Base-by-base conservation (phyloP, 1,284 basidiomycete species). In the Pholiota adiposa region DNA sequence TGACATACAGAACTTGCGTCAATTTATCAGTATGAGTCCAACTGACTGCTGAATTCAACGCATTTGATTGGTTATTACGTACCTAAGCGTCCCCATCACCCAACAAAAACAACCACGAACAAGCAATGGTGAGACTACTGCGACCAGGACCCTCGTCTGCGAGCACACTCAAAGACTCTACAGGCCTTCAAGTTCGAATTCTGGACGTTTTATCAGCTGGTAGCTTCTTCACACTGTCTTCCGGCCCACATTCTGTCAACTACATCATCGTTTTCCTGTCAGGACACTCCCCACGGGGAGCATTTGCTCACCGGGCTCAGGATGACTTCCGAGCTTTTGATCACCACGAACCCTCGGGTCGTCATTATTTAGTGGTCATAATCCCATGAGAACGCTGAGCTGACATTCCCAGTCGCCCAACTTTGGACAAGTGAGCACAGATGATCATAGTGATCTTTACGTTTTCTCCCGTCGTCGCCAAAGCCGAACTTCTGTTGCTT, bases 321-420 rank as follows among this genome's bases (percentile, higher is more conserved):
- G 18, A 41, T 18, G 11, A 23, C 44, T 25, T 46, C 14, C 14
- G 9, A 46, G 23, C 44, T 76, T 76, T 68, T 80, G 23, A 46
- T 46, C 23, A 25, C 44, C 44, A 23, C 44, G 25, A 46, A 23
- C 11, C 21, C 21, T 27, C 27, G 5, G n/a, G n/a, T 46, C 44
- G 44, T 46, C n/a, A n/a, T n/a, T n/a, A n/a, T n/a, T 46, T 46
- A 46, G 18, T 18, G 23, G 44, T 46, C 44, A 46, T 23, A 46
- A 46, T 46, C 44, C 25, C 44, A 46, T 23, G 44, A 27, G 44
- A 46, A 23, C 44, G 25, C 16, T 38, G 44, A 25, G 16, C 44
- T 27, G 23, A 25, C 25, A 11, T 23, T 46, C 44, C n/a, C 25
- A 46, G 12, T 27, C 14, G 12, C 23, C 44, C n/a, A 27, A 46